Evolutionary conservation across 108 stramenopile genomes (phyloP).

Genomic region (Epipyxis sp.): DNA sequence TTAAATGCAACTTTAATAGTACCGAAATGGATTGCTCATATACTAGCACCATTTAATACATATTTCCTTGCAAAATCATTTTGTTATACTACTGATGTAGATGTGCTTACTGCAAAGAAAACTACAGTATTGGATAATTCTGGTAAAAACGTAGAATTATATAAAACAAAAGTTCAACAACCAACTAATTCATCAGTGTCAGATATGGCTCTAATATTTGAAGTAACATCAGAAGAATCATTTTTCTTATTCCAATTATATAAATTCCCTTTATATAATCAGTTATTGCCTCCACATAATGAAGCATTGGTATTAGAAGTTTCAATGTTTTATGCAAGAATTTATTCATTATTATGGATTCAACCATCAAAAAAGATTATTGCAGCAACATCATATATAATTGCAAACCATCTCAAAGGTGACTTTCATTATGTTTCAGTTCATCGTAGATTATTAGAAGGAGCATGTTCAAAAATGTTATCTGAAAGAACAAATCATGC

Average conservation of each 20-base stretch:
- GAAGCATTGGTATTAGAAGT: not conserved
- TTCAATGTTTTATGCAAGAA: not conserved
- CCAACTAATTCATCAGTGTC: not conserved
- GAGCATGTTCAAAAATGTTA: not conserved
- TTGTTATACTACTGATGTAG: slow-evolving; percentile 8
- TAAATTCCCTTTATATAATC: not conserved
- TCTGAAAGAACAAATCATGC: not conserved
- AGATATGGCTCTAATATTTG: not conserved
- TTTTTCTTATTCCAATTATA: not conserved
- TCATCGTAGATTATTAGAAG: slow-evolving; percentile 8
- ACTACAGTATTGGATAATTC: too few species aligned
- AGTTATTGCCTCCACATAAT: not conserved
- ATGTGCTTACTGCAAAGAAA: too few species aligned
- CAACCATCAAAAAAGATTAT: not conserved
- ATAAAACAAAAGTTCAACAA: too few species aligned
- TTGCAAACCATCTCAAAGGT: not conserved
- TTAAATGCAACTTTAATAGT: slow-evolving; percentile 18
- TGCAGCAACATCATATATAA: not conserved
- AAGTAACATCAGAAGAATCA: slow-evolving; percentile 12
- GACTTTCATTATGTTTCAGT: not conserved
- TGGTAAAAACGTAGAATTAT: too few species aligned
- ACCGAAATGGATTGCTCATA: not conserved
- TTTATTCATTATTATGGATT: not conserved
- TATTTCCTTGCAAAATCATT: not conserved
- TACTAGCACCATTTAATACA: slow-evolving; percentile 4